Conservation (phyloP, 176 grass and related monocot species). For the Paspalum notatum region DNA sequence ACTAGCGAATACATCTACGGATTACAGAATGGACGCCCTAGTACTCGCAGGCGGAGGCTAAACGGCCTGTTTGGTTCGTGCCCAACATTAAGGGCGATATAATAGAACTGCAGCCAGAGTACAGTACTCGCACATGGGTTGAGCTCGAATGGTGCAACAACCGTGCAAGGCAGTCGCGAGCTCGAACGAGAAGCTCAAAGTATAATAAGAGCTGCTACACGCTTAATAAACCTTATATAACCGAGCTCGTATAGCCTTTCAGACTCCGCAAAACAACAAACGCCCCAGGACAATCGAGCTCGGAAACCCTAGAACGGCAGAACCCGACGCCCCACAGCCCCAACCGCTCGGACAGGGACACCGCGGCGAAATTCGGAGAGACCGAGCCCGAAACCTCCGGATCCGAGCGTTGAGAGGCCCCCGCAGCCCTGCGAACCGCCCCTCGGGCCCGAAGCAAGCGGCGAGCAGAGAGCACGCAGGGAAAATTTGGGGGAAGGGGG, state of each 20-base stretch:
- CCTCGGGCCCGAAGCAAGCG: background rate
- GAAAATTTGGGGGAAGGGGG: background rate
- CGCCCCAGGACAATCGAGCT: background rate
- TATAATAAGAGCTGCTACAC: background rate
- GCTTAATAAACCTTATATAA: too few species aligned
- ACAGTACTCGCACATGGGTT: background rate
- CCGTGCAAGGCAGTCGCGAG: background rate
- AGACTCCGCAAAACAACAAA: background rate
- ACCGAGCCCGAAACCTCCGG: slow-evolving; percentile 13
- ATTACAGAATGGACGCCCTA: background rate
- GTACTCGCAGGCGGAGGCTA: background rate
- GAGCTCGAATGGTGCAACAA: background rate
- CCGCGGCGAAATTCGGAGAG: background rate
- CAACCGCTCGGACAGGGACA: too few species aligned
- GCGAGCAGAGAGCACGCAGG: background rate
- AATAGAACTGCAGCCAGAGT: too few species aligned
- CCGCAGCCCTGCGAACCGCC: background rate
- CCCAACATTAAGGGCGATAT: too few species aligned
- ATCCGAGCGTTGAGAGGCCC: background rate
- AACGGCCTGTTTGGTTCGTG: too few species aligned
- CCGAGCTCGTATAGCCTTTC: background rate
- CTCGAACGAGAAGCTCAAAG: slow-evolving; percentile 10
- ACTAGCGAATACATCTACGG: background rate
- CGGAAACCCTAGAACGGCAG: slow-evolving; percentile 35
- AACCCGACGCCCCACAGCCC: background rate